Evolutionary conservation across 164 flowering plant genomes (phyloP), one percentile per base, ranked within the genome.

Genomic region (Umbellularia californica): DNA sequence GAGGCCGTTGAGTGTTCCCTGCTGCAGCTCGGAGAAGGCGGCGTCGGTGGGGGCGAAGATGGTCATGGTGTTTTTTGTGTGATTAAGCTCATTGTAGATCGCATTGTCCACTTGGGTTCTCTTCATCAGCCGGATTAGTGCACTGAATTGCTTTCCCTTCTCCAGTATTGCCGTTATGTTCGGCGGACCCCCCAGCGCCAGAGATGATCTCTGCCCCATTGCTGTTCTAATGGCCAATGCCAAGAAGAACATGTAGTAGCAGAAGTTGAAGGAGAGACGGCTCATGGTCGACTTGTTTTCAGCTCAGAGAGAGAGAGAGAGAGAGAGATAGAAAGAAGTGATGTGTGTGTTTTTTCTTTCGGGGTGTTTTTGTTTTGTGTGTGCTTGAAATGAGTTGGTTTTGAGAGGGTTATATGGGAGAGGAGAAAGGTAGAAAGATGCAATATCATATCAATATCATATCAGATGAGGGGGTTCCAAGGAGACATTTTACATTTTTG

Each of bases 1-100:
- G 22, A 93, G 83, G 41, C 91, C 81, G 78, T 94, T 92, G 17
- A 94, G 84, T 10, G 92, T 88, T n/a, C 98, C 97, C 0, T 91
- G 3, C 55, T 81, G 80, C 52, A 92, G 93, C 64, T 58, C 65
- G 17, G 92, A 76, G 75, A 94, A 94, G 67, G 95, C 93, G 64
- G 76, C 81, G 52, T 94, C 94, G 0, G 93, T 80, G 0, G 98
- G 98, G 0, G 95, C 97, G 41, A 94, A 87, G 1, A 94, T 3
- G 70, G 97, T 92, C 0, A 94, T 9, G 3, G 94, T 94, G 15
- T 84, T 82, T 80, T 86, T 86, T 55, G 95, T 80, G 76, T 84
- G 86, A 85, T 88, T 92, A 76, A 95, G 90, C 74, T 92, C 92
- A 13, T 80, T 78, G 78, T 82, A 76, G 79, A 95, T 84, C 71